Evolutionary conservation across 2,329 filamentous ascomycete species (phyloP).

Genomic region (Alternaria arborescens): DNA sequence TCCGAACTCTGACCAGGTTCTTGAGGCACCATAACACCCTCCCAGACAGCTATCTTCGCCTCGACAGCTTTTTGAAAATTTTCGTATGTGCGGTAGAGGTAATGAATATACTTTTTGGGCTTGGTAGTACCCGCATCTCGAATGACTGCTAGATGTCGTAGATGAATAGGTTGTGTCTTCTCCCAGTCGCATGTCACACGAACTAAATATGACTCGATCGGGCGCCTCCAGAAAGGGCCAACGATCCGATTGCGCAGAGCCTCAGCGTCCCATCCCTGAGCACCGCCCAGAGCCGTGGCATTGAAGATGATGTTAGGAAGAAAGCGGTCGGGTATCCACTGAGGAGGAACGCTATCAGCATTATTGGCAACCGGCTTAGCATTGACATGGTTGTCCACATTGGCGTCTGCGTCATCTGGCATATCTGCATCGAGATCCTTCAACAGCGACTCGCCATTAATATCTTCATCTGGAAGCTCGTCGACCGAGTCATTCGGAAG

Average conservation of each 20-base stretch:
- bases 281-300: conserved; percentile 57
- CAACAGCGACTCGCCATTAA: conserved; percentile 41
- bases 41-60: conserved; percentile 60
- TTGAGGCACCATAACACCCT: conserved; percentile 55
- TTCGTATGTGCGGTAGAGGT: conserved; percentile 62
- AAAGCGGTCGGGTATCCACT: conserved; percentile 64
- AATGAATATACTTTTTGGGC: conserved; percentile 57
- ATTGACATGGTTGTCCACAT: conserved; percentile 30
- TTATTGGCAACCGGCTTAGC: conserved; percentile 25
- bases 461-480: conserved; percentile 41
- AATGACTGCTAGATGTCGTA: conserved; percentile 65
- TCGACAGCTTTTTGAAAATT: conserved; percentile 64
- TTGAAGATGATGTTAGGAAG: conserved; percentile 63
- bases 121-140: conserved; percentile 61
- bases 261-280: conserved; percentile 59
- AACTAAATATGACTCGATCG: conserved; percentile 62
- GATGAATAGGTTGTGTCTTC: conserved; percentile 64
- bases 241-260: conserved; percentile 52
- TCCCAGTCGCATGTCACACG: conserved; percentile 66
- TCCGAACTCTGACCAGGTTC: conserved; percentile 23
- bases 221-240: conserved; percentile 63
- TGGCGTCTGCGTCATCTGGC: conserved; percentile 29
- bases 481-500: conserved; percentile 20
- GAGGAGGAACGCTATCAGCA: conserved; percentile 53
- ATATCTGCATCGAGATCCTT: conserved; percentile 45